phyloP scores from a whole-genome alignment of 192 early-diverging fungal genomes.

The Coemansia sp. region DNA sequence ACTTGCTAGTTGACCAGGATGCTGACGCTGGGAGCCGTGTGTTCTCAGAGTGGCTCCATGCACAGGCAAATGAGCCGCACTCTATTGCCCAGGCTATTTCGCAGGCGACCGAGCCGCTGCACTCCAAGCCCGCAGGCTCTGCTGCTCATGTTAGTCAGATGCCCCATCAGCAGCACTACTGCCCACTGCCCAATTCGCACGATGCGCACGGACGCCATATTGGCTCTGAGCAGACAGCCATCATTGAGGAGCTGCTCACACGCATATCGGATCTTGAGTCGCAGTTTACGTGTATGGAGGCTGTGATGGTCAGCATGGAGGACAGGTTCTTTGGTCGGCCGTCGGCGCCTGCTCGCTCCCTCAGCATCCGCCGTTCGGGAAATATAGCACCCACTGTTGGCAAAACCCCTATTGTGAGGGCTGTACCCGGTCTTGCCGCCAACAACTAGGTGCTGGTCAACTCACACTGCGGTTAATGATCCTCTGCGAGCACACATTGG shows the following conservation, averaged over 20 bases:
- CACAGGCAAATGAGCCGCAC: constrained; percentile 12
- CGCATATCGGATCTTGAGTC: constrained; percentile 40
- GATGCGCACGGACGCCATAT: not conserved
- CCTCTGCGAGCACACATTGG: no score
- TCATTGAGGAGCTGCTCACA: constrained; percentile 11
- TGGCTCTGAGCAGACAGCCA: constrained; percentile 1
- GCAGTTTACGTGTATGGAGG: constrained; percentile 41
- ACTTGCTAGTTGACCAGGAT: constrained; percentile 20
- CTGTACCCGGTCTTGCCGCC: not conserved
- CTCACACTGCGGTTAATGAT: no score
- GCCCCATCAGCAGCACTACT: not conserved
- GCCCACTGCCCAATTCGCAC: not conserved
- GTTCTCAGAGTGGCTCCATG: constrained; percentile 28
- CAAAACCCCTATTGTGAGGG: constrained; percentile 16
- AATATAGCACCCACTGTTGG: constrained; percentile 11
- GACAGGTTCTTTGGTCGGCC: constrained; percentile 28
- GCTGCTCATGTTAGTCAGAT: not conserved
- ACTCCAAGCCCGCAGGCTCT: not conserved
- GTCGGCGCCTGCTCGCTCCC: constrained; percentile 8
- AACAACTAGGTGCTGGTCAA: not conserved
- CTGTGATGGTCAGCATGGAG: constrained; percentile 32
- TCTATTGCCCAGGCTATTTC: constrained; percentile 13
- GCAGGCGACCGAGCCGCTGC: constrained; percentile 2
- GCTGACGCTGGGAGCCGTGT: constrained; percentile 2
- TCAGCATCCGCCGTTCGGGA: constrained; percentile 18